These are phyloP conservation scores for Corylus heterophylla DNA, from an alignment of 306 rosid genomes.

Conservation along the genomic window DNA sequence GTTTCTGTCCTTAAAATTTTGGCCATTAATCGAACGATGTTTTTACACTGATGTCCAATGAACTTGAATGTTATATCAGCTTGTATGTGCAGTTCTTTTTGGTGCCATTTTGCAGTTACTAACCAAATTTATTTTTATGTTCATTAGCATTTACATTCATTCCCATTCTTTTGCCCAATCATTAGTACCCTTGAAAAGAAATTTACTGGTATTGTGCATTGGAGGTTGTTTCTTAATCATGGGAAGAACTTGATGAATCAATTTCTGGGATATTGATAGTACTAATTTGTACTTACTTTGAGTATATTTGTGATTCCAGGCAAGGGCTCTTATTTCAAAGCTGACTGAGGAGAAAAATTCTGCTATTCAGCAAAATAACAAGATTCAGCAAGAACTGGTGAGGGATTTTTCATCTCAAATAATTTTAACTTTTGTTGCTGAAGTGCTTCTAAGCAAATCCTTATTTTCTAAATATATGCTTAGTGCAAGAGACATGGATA, in stretches of 20 bases:
- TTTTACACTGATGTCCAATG: background rate
- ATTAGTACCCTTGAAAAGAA: constrained; percentile 5
- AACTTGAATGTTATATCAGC: background rate
- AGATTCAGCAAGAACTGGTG: constrained; percentile 85
- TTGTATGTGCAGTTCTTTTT: background rate
- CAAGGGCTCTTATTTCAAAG: constrained; percentile 49
- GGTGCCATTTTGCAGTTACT: background rate
- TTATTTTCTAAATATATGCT: background rate
- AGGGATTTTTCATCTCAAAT: constrained; percentile 1
- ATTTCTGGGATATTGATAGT: constrained; percentile 11
- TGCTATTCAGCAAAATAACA: constrained; percentile 61
- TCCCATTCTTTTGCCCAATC: constrained; percentile 6
- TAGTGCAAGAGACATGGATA: background rate
- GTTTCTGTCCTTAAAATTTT: background rate
- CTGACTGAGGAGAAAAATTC: constrained; percentile 71
- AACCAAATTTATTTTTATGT: background rate
- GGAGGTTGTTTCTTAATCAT: background rate
- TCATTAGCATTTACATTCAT: constrained; percentile 2
- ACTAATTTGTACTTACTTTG: background rate
- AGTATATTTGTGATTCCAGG: constrained; percentile 46
- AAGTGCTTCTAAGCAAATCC: background rate
- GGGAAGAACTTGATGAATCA: constrained; percentile 19
- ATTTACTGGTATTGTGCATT: constrained; percentile 8
- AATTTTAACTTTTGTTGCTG: background rate
- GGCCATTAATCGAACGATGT: background rate